phyloP scores from a whole-genome alignment of 106 monocot genomes.

The Triglochin maritima region DNA sequence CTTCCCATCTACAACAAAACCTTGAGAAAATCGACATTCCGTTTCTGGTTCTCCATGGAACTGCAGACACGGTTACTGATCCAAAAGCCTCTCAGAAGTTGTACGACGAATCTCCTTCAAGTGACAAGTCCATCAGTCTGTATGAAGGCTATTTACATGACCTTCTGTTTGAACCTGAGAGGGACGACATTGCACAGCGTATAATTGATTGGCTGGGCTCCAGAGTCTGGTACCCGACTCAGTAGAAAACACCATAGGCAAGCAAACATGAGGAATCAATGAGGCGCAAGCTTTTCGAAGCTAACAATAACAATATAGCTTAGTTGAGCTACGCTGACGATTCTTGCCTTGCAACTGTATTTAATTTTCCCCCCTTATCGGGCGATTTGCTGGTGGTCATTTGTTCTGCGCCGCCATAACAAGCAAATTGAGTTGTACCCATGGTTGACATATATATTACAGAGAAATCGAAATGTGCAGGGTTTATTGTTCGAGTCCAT shows the following conservation, averaged over 20 bases:
- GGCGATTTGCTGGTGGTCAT: too few species aligned
- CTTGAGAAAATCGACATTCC: constrained; percentile 43
- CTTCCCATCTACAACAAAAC: constrained; percentile 44
- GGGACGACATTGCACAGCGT: constrained; percentile 38
- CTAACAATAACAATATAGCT: too few species aligned
- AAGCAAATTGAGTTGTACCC: too few species aligned
- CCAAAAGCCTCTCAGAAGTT: constrained; percentile 46
- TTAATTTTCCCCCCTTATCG: too few species aligned
- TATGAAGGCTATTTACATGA: constrained; percentile 77
- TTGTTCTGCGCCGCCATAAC: too few species aligned
- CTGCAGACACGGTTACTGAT: constrained; percentile 57
- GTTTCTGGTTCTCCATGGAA: constrained; percentile 80
- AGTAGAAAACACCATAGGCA: background rate
- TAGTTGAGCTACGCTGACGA: too few species aligned
- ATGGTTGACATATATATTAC: too few species aligned
- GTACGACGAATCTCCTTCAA: constrained; percentile 30
- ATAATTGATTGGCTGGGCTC: constrained; percentile 63
- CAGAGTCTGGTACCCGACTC: constrained; percentile 8
- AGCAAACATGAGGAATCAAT: too few species aligned
- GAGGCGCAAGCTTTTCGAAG: too few species aligned
- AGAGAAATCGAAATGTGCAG: too few species aligned
- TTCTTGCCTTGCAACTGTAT: too few species aligned
- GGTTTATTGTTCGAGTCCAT: too few species aligned
- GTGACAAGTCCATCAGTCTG: constrained; percentile 57
- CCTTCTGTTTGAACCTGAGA: constrained; percentile 86